A percentile compares a stretch with the other conserved stretches of the same genome.
phyloP scores from a whole-genome alignment of 208 protist species.

The Leptomonas pyrrhocoris region DNA sequence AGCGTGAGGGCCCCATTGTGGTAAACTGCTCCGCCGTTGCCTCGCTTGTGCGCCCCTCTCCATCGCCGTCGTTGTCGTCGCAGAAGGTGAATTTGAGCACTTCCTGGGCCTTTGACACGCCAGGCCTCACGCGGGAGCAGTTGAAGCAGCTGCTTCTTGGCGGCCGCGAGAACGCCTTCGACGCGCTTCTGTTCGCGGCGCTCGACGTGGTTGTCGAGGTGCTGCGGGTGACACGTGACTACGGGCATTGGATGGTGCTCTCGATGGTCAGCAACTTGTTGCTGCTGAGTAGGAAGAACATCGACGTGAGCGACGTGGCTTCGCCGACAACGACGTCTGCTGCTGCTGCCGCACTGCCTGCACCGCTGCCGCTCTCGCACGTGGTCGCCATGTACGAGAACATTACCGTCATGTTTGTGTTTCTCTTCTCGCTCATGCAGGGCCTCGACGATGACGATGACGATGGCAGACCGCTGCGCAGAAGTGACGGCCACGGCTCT shows the following conservation, averaged over 20 bases:
- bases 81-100: not conserved
- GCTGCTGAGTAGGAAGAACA: slow-evolving; percentile 44
- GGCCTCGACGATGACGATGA: slow-evolving; percentile 25
- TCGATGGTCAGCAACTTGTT: slow-evolving; percentile 50
- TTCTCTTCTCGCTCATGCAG: slow-evolving; percentile 37
- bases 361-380: slow-evolving; percentile 17
- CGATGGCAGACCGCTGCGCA: slow-evolving; percentile 9
- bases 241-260: slow-evolving; percentile 59
- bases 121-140: slow-evolving; percentile 33
- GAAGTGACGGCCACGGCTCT: not conserved
- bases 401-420: slow-evolving; percentile 45
- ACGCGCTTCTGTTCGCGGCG: slow-evolving; percentile 56
- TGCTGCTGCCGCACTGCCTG: not conserved
- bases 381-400: slow-evolving; percentile 81
- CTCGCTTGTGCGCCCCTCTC: not conserved
- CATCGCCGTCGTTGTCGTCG: not conserved
- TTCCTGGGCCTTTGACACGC: slow-evolving; percentile 35
- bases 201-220: slow-evolving; percentile 65
- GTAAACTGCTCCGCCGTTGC: slow-evolving; percentile 20
- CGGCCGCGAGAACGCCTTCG: slow-evolving; percentile 59
- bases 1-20: slow-evolving; percentile 5
- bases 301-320: slow-evolving; percentile 5
- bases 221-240: slow-evolving; percentile 41
- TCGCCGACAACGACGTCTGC: not conserved
- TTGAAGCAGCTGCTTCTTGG: slow-evolving; percentile 39